phyloP scores from a whole-genome alignment of 331 rosid species.

The Pyrus hybrid region DNA sequence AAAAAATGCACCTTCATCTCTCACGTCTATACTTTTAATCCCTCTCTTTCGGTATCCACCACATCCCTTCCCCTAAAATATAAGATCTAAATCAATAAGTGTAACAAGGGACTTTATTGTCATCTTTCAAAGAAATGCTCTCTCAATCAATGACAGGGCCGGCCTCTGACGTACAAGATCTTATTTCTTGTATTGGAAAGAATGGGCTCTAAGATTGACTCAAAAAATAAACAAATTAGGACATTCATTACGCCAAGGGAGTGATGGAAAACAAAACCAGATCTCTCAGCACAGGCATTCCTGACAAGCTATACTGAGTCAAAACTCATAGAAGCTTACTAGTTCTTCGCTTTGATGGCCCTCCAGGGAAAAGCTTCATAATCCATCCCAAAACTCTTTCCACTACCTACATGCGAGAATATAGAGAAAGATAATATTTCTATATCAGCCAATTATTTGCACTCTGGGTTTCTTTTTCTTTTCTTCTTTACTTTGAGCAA shows the following conservation, averaged over 20 bases:
- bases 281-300: background rate
- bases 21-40: background rate
- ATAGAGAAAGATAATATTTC: background rate
- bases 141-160: background rate
- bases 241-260: background rate
- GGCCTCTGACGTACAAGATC: background rate
- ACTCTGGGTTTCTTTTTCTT: background rate
- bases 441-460: background rate
- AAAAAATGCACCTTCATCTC: background rate
- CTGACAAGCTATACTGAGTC: background rate
- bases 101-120: background rate
- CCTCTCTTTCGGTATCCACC: background rate
- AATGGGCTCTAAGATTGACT: slow-evolving; percentile 1
- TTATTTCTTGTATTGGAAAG: background rate
- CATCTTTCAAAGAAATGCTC: background rate
- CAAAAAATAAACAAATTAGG: slow-evolving; percentile 5
- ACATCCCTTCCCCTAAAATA: background rate
- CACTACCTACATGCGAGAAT: slow-evolving; percentile 45
- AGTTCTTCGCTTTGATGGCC: too few species aligned
- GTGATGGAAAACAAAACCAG: background rate
- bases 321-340: slow-evolving; percentile 37
- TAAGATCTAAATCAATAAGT: background rate
- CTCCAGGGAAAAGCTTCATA: background rate
- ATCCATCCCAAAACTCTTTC: too few species aligned
- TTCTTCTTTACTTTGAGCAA: too few species aligned